Conservation (phyloP, 257 asterid species). For the Sherardia arvensis region DNA sequence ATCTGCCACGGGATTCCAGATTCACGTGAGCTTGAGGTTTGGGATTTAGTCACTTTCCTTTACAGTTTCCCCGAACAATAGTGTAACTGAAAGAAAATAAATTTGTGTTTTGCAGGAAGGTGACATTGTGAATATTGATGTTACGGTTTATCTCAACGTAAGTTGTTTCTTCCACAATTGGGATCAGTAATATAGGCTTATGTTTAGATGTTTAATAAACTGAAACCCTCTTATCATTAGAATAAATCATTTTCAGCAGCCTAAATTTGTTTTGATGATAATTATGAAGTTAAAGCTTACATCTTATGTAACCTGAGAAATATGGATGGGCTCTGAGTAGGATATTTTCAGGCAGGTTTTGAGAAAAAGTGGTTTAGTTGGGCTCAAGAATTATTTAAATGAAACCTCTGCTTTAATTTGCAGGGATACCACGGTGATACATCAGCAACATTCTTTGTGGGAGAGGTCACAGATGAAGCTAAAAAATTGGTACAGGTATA, state of each 20-base stretch:
- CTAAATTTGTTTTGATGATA: neutral
- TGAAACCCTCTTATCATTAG: neutral
- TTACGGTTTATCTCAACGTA: constrained; percentile 93
- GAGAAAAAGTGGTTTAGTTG: neutral
- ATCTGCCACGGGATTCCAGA: constrained; percentile 99
- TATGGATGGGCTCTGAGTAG: neutral
- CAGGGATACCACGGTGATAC: constrained; percentile 99
- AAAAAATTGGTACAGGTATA: constrained; percentile 77
- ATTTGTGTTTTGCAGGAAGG: constrained; percentile 68
- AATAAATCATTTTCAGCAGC: neutral
- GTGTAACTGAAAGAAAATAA: neutral
- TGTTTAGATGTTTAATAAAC: neutral
- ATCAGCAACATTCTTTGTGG: constrained; percentile 84
- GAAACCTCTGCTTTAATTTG: constrained; percentile 11
- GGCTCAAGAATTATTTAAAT: neutral
- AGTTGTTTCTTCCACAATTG: constrained; percentile 19
- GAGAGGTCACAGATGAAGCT: constrained; percentile 75
- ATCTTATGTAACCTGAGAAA: neutral
- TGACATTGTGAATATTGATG: constrained; percentile 91
- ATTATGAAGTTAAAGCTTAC: neutral
- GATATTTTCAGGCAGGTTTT: neutral
- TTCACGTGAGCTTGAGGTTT: constrained; percentile 90
- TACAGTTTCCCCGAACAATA: neutral
- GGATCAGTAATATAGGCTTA: neutral
- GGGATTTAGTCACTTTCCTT: constrained; percentile 3